These are phyloP conservation scores for Rubia balearica DNA, from an alignment of 305 asterid genomes.

Conservation along the genomic window DNA sequence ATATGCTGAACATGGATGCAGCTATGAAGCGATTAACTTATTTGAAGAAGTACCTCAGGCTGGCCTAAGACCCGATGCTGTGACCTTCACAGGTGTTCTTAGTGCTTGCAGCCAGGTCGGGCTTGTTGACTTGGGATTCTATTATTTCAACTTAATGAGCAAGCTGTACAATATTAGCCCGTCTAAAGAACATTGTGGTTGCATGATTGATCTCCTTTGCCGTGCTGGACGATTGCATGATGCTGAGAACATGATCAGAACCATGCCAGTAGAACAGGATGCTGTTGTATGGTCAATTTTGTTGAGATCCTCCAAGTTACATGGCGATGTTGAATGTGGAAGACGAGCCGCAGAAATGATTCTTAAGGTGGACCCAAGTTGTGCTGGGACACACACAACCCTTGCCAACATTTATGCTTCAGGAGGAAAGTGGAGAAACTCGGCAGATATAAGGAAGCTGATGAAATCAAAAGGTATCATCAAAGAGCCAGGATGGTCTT, in stretches of 20 bases:
- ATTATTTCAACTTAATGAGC: constrained; percentile 53
- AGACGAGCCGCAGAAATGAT: constrained; percentile 54
- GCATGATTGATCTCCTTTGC: constrained; percentile 83
- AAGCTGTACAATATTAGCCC: constrained; percentile 42
- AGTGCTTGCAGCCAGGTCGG: constrained; percentile 80
- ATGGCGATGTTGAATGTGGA: constrained; percentile 62
- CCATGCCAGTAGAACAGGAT: constrained; percentile 61
- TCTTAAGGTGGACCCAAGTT: constrained; percentile 55
- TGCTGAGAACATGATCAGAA: constrained; percentile 59
- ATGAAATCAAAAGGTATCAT: constrained; percentile 64
- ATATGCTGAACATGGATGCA: constrained; percentile 75
- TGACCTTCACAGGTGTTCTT: constrained; percentile 71
- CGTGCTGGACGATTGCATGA: constrained; percentile 65
- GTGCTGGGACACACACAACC: constrained; percentile 65
- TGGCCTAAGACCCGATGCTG: constrained; percentile 65
- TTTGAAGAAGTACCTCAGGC: constrained; percentile 40
- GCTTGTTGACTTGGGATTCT: constrained; percentile 56
- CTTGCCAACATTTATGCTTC: constrained; percentile 76
- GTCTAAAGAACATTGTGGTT: constrained; percentile 66
- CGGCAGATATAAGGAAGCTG: constrained; percentile 63
- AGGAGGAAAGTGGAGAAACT: constrained; percentile 62
- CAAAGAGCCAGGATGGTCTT: constrained; percentile 91
- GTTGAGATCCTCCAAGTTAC: constrained; percentile 58
- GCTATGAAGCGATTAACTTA: constrained; percentile 64
- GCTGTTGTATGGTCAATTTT: constrained; percentile 79